Evolutionary conservation across 805 yeast species (phyloP), one percentile per base, ranked within the genome.

Genomic region (Candida odintsovae): DNA sequence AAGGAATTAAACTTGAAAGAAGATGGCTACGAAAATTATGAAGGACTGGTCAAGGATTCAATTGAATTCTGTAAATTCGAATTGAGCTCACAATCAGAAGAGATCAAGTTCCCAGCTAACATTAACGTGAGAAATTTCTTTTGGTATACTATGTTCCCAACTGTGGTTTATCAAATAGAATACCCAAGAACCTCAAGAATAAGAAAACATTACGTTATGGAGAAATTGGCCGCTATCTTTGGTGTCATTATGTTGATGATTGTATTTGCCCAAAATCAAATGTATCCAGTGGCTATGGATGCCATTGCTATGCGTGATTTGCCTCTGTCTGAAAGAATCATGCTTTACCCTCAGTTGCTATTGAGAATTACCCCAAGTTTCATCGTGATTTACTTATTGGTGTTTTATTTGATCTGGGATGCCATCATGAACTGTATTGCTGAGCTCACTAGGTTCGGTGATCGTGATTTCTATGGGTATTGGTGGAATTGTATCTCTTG

Each of bases 401-500:
- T 79, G 0, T 94, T 90, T 67, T 90, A 86, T 62, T 70, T 94
- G 50, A 94, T 95, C 51, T 95, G 99, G 99, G 98, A 94, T 58
- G 83, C 92, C 6, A 92, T 92, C 43, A 70, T 90, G 56, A 92
- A 90, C 60, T 84, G 86, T 21, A 77, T 95, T 56, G 98, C 96
- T 0, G 99, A 94, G 63, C 69, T 92, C 35, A 83, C 96, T 15
- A 61, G 75, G 44, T 95, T 83, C 67, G 97, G 88, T 5, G 97
- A 94, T 63, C 78, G 99, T 43, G 86, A 86, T 54, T 94, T 94
- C 65, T 94, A 95, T 61, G 92, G 95, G 3, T 86, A 89, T 39
- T 95, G 99, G 99, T 94, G 99, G 99, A 88, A 90, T 56, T 86
- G 95, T 50, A 80, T 84, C 18, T 85, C 88, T 38, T 94, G 97